These are phyloP conservation scores for Daucus carota DNA, from an alignment of 129 eudicot species.

Conservation along the genomic window DH1_v3.0 NC_030381.2:27277001-27277500, in stretches of 20 bases:
- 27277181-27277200: constrained; percentile 36
- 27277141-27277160: constrained; percentile 22
- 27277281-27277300: constrained; percentile 71
- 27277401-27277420: constrained; percentile 79
- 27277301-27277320: constrained; percentile 77
- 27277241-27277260: constrained; percentile 68
- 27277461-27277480: constrained; percentile 49
- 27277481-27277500: constrained; percentile 31
- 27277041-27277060: constrained; percentile 19
- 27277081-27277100: constrained; percentile 32
- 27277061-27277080: constrained; percentile 61
- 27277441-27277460: constrained; percentile 73
- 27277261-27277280: constrained; percentile 51
- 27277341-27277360: constrained; percentile 67
- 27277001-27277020: constrained; percentile 51
- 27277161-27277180: constrained; percentile 15
- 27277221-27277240: constrained; percentile 66
- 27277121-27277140: constrained; percentile 57
- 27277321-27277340: constrained; percentile 52
- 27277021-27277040: constrained; percentile 11
- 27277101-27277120: constrained; percentile 38
- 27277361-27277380: constrained; percentile 52
- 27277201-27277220: constrained; percentile 56
- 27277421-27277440: constrained; percentile 68
- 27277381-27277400: constrained; percentile 60